Conservation (phyloP, 2,329 filamentous ascomycete species). For the Calonectria honghensis region DNA sequence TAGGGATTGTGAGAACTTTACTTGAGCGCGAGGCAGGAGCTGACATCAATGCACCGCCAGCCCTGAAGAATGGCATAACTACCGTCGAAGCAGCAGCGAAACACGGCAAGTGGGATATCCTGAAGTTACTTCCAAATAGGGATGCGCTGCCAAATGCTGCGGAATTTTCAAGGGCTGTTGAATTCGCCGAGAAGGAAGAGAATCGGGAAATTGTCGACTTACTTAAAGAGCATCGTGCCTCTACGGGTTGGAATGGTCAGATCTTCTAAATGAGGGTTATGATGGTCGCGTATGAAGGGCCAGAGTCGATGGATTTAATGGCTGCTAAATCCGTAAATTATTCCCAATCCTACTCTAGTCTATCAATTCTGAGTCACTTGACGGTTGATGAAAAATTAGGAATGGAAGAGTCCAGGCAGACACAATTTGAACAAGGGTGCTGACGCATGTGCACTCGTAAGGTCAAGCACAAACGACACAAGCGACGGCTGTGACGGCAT, state of each 20-base stretch:
- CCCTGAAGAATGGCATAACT: background rate
- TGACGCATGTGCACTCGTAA: slow-evolving; percentile 12
- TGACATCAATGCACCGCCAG: background rate
- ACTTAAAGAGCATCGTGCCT: background rate
- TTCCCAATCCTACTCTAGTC: background rate
- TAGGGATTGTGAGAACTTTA: background rate
- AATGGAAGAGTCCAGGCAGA: slow-evolving; percentile 5
- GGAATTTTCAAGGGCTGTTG: background rate
- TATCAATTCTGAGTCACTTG: background rate
- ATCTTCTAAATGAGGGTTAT: background rate
- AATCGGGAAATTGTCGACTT: background rate
- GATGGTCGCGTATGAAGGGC: background rate
- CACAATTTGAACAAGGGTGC: background rate
- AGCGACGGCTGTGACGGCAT: background rate
- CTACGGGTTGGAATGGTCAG: background rate
- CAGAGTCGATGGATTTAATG: background rate
- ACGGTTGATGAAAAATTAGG: background rate
- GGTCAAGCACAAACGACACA: background rate
- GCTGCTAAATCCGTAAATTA: background rate
- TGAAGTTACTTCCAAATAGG: background rate
- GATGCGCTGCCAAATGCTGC: background rate
- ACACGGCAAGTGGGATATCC: background rate
- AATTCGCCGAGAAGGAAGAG: background rate
- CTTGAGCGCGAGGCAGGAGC: background rate
- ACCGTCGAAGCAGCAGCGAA: background rate